Evolutionary conservation across 345 rosid species (phyloP).

Genomic region (Hibiscus mutabilis): DNA sequence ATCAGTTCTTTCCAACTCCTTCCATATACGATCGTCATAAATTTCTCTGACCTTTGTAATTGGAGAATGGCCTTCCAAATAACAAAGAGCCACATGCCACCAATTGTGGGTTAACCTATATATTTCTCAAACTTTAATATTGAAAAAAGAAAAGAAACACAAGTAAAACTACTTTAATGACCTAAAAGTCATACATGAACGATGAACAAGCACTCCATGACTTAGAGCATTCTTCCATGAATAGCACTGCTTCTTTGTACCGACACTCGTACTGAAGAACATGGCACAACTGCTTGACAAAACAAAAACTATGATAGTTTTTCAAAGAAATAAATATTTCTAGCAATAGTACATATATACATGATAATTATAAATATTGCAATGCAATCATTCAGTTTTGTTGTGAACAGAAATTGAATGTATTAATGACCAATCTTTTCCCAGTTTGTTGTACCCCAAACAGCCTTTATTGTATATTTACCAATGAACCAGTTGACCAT

Average conservation of each 20-base stretch:
- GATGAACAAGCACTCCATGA: constrained; percentile 66
- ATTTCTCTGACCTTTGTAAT: constrained; percentile 50
- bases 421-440: background rate
- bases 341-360: background rate
- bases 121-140: background rate
- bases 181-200: constrained; percentile 51
- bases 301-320: background rate
- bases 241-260: constrained; percentile 77
- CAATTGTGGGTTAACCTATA: constrained; percentile 85
- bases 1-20: constrained; percentile 58
- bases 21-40: constrained; percentile 70
- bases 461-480: background rate
- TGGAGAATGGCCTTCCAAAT: constrained; percentile 79
- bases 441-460: background rate
- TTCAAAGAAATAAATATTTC: background rate
- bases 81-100: constrained; percentile 98
- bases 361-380: background rate
- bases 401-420: background rate
- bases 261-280: constrained; percentile 71
- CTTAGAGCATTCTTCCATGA: constrained; percentile 66
- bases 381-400: background rate
- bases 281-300: constrained; percentile 66
- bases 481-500: background rate
- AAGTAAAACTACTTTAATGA: background rate
- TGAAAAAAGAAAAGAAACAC: background rate